Conservation (phyloP, 768 basidiomycete genomes). For the Pholiota microspora region DNA sequence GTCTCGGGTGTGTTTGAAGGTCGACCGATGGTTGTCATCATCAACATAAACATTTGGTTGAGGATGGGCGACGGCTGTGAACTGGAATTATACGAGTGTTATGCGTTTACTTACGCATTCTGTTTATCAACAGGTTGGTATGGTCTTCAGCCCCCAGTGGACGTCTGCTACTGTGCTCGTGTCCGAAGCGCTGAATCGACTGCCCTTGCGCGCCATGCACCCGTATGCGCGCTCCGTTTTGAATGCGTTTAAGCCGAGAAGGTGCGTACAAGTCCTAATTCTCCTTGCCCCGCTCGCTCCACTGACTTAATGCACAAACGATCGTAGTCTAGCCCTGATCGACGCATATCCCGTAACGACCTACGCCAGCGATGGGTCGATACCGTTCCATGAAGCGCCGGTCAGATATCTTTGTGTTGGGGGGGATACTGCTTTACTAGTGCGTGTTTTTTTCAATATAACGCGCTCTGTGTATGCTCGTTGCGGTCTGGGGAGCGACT, state of each 20-base stretch:
- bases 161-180: constrained; percentile 43
- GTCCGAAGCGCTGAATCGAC: constrained; percentile 46
- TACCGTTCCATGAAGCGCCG: constrained; percentile 42
- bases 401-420: constrained; percentile 48
- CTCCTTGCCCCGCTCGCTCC: neutral
- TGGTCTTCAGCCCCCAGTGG: constrained; percentile 50
- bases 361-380: constrained; percentile 38
- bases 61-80: no score
- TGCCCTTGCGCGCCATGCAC: constrained; percentile 53
- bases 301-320: neutral
- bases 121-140: no score
- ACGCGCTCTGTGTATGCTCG: no score
- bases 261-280: constrained; percentile 27
- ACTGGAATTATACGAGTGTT: no score
- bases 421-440: constrained; percentile 16
- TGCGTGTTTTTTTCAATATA: constrained; percentile 17
- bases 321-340: constrained; percentile 42
- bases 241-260: constrained; percentile 41
- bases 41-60: no score
- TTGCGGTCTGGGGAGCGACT: no score
- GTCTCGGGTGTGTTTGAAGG: no score
- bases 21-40: no score
- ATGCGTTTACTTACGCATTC: no score
- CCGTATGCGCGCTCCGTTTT: constrained; percentile 44
- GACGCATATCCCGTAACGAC: constrained; percentile 51